Evolutionary conservation across 2,329 filamentous ascomycete genomes (phyloP).

Genomic region (Trichoderma breve): DNA sequence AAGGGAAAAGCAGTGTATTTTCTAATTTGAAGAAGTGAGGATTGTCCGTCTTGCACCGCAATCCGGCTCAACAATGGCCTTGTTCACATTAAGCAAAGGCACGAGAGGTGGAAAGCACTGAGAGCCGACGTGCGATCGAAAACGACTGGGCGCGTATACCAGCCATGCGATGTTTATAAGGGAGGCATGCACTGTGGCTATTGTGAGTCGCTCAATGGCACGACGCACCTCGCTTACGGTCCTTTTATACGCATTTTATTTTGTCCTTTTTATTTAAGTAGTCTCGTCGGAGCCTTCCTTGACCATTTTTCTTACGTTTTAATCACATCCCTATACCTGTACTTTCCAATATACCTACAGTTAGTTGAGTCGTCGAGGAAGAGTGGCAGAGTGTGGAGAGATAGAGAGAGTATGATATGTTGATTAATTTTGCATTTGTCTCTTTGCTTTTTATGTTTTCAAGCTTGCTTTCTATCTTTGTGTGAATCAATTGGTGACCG

Average conservation of each 20-base stretch:
- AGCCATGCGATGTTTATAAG: neutral
- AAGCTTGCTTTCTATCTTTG: neutral
- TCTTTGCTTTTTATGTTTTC: neutral
- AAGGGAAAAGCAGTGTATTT: slow-evolving; percentile 26
- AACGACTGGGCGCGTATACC: slow-evolving; percentile 1
- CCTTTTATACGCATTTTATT: slow-evolving; percentile 31
- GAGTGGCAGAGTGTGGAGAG: slow-evolving; percentile 14
- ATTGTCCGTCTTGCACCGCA: slow-evolving; percentile 21
- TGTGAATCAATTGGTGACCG: neutral
- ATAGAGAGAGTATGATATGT: slow-evolving; percentile 16
- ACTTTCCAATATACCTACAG: slow-evolving; percentile 32
- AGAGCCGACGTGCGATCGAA: neutral
- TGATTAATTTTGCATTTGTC: slow-evolving; percentile 16
- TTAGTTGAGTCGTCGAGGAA: slow-evolving; percentile 30
- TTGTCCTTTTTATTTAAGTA: slow-evolving; percentile 36
- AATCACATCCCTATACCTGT: slow-evolving; percentile 38
- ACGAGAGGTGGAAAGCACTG: slow-evolving; percentile 21
- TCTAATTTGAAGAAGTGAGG: slow-evolving; percentile 25
- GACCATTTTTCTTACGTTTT: slow-evolving; percentile 39
- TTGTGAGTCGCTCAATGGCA: neutral
- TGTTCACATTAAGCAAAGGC: slow-evolving; percentile 25
- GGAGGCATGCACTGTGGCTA: neutral
- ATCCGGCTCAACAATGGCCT: slow-evolving; percentile 23
- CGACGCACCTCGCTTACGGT: neutral
- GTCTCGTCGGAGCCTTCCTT: slow-evolving; percentile 37